A percentile compares a stretch with the other conserved stretches of the same genome.
Evolutionary conservation across 768 basidiomycete genomes (phyloP).

Genomic region (Trametes punicea): DNA sequence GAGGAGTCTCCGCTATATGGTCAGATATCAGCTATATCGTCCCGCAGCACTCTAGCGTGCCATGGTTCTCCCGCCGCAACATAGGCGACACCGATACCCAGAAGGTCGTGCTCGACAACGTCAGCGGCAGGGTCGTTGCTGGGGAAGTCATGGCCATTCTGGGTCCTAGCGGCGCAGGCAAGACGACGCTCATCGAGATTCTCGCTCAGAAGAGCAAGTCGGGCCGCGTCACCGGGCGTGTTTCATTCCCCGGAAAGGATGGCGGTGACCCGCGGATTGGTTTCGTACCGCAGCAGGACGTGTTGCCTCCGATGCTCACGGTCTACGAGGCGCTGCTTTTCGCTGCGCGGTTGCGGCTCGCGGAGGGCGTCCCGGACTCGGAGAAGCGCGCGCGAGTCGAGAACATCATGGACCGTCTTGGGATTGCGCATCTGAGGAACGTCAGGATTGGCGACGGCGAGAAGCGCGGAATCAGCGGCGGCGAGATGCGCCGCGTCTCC

Average conservation of each 20-base stretch:
- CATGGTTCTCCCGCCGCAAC: constrained; percentile 10
- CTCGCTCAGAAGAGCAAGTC: constrained; percentile 81
- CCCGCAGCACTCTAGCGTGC: constrained; percentile 27
- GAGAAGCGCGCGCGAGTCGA: constrained; percentile 68
- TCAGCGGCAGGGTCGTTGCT: constrained; percentile 67
- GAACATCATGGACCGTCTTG: constrained; percentile 71
- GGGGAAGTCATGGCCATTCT: constrained; percentile 91
- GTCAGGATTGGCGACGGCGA: constrained; percentile 72
- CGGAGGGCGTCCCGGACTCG: constrained; percentile 60
- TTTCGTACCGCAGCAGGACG: constrained; percentile 85
- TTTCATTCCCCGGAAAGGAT: constrained; percentile 47
- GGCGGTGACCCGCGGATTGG: constrained; percentile 54
- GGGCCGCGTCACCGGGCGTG: constrained; percentile 62
- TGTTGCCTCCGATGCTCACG: constrained; percentile 65
- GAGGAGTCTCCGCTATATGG: constrained; percentile 70
- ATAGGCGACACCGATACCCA: constrained; percentile 33
- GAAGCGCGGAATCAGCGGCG: constrained; percentile 83
- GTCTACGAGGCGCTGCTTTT: constrained; percentile 68
- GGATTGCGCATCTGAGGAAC: constrained; percentile 66
- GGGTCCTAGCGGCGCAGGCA: constrained; percentile 91
- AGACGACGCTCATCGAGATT: constrained; percentile 89
- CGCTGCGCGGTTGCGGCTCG: constrained; percentile 80
- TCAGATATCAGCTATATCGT: constrained; percentile 64
- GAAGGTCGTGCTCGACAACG: constrained; percentile 64
- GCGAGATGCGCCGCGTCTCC: constrained; percentile 86